Conservation (phyloP, 139 green algal genomes). For the Tetradesmus lagerheimii region DNA sequence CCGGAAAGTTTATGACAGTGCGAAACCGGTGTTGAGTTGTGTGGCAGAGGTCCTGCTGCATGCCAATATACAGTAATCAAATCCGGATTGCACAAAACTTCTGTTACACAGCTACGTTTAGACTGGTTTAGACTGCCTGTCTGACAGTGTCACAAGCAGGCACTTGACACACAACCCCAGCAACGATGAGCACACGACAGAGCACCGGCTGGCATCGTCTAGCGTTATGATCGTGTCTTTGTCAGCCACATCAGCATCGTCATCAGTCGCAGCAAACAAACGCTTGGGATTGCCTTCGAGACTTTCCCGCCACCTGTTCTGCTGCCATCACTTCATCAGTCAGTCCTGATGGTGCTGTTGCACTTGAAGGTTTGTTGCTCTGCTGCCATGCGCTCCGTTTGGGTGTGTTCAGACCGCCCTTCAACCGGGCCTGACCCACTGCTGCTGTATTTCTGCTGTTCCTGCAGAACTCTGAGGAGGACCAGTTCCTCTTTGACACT, state of each 20-base stretch:
- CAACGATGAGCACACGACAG: neutral
- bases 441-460: neutral
- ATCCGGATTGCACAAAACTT: too few species aligned
- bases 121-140: neutral
- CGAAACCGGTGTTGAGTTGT: neutral
- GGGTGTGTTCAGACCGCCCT: too few species aligned
- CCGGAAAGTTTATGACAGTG: too few species aligned
- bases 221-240: too few species aligned
- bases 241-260: too few species aligned
- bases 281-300: neutral
- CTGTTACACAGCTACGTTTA: too few species aligned
- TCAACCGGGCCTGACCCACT: neutral
- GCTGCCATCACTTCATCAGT: neutral
- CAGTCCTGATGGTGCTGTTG: slow-evolving; percentile 37
- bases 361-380: slow-evolving; percentile 21
- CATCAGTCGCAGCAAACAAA: neutral
- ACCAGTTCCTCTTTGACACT: slow-evolving; percentile 86
- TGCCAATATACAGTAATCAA: too few species aligned
- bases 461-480: slow-evolving; percentile 75
- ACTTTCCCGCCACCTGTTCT: neutral
- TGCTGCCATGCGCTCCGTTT: too few species aligned
- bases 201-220: neutral
- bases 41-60: too few species aligned
- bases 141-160: neutral
- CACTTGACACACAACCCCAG: neutral